A percentile compares a stretch with the other conserved stretches of the same genome.
Conservation (phyloP, 805 yeast genomes). For the Starmerella kuoi region DNA sequence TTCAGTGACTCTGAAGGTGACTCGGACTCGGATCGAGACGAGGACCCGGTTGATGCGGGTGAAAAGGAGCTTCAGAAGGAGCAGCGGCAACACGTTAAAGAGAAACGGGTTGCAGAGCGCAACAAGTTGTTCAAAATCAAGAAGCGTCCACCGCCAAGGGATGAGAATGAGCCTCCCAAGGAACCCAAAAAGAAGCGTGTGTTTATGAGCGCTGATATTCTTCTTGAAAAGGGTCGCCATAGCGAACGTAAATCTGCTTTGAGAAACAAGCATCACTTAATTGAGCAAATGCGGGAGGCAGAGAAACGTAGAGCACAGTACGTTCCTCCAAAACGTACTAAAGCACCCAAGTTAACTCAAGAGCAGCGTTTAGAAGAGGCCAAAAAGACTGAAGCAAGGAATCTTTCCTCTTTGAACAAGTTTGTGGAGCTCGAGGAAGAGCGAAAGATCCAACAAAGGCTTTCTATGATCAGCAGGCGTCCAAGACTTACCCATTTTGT, state of each 20-base stretch:
- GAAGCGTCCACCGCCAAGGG: constrained; percentile 27
- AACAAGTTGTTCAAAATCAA: constrained; percentile 29
- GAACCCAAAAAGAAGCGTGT: constrained; percentile 15
- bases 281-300: constrained; percentile 54
- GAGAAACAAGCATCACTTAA: constrained; percentile 63
- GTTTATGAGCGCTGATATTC: constrained; percentile 18
- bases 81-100: constrained; percentile 26
- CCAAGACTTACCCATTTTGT: constrained; percentile 48
- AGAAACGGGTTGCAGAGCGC: constrained; percentile 25
- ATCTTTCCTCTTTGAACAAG: constrained; percentile 56
- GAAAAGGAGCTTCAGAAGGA: constrained; percentile 47
- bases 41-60: constrained; percentile 50
- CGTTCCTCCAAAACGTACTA: constrained; percentile 28
- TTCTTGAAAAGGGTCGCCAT: constrained; percentile 45
- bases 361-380: constrained; percentile 75
- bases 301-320: constrained; percentile 43
- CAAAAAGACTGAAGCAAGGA: constrained; percentile 66
- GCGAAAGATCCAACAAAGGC: constrained; percentile 66
- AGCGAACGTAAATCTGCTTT: constrained; percentile 70
- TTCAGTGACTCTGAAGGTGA: constrained; percentile 36
- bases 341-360: constrained; percentile 40
- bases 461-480: constrained; percentile 54
- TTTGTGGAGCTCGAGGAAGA: constrained; percentile 77
- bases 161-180: constrained; percentile 8
- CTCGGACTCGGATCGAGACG: constrained; percentile 35